Percentiles rank a stretch among this genome's conserved stretches.
phyloP scores from a whole-genome alignment of 2,329 filamentous ascomycete genomes.

The Colletotrichum musae region DNA sequence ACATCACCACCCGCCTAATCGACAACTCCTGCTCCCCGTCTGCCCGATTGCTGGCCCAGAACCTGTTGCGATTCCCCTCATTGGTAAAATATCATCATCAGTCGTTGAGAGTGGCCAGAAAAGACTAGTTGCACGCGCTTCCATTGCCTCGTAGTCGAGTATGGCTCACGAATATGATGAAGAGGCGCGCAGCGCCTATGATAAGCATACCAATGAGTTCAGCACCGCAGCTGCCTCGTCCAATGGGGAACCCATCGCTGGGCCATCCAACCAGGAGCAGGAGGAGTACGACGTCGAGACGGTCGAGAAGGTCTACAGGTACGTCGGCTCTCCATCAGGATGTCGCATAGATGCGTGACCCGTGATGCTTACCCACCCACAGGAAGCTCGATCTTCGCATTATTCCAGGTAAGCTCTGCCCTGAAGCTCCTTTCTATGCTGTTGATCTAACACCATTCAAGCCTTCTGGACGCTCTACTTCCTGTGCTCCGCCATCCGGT shows the following conservation, averaged over 20 bases:
- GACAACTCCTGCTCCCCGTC: conserved; percentile 5
- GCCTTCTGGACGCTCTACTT: conserved; percentile 95
- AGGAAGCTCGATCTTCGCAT: conserved; percentile 72
- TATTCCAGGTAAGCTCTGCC: conserved; percentile 64
- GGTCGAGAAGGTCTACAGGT: conserved; percentile 69
- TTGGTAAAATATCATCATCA: conserved; percentile 1
- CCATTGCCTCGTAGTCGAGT: conserved; percentile 67
- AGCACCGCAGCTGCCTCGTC: conserved; percentile 27
- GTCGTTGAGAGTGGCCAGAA: conserved; percentile 49
- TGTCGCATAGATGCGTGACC: too few species aligned
- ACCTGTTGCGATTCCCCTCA: neutral
- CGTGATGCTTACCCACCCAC: conserved; percentile 8
- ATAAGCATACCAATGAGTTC: conserved; percentile 46
- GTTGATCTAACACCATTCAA: conserved; percentile 42
- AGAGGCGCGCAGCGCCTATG: conserved; percentile 50
- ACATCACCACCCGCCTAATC: neutral
- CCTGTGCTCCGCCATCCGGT: conserved; percentile 90
- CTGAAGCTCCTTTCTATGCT: neutral
- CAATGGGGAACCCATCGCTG: conserved; percentile 2
- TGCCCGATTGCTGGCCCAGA: neutral
- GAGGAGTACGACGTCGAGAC: conserved; percentile 64
- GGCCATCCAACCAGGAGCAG: conserved; percentile 39
- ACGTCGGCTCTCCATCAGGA: conserved; percentile 11
- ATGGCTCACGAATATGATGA: conserved; percentile 56
- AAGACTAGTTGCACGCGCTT: conserved; percentile 64